Conservation (phyloP, 805 yeast species). For the Cyberlindnera saturnus region DNA sequence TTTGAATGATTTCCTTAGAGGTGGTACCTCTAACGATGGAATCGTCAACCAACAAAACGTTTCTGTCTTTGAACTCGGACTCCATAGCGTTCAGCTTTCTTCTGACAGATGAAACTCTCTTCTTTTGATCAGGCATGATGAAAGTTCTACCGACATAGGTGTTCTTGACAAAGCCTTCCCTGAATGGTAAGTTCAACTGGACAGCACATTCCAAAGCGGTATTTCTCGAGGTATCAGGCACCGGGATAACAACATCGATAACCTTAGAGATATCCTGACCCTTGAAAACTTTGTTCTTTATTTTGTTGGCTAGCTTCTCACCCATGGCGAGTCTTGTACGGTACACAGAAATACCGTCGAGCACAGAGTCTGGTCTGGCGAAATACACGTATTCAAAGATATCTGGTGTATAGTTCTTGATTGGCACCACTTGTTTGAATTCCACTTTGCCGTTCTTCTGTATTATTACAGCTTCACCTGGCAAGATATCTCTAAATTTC, state of each 20-base stretch:
- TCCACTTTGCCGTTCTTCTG: constrained; percentile 76
- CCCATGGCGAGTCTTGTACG: constrained; percentile 94
- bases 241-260: constrained; percentile 95
- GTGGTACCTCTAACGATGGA: constrained; percentile 98
- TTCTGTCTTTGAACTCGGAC: constrained; percentile 78
- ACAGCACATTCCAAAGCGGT: constrained; percentile 92
- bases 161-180: constrained; percentile 97
- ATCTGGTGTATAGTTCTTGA: constrained; percentile 83
- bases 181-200: constrained; percentile 69
- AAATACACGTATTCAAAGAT: constrained; percentile 96
- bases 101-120: constrained; percentile 89
- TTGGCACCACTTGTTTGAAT: constrained; percentile 78
- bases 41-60: constrained; percentile 90
- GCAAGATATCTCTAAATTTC: constrained; percentile 73
- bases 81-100: constrained; percentile 95
- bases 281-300: constrained; percentile 35
- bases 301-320: constrained; percentile 72
- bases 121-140: constrained; percentile 96
- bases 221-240: constrained; percentile 97
- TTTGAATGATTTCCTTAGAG: constrained; percentile 88
- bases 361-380: constrained; percentile 94
- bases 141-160: constrained; percentile 96
- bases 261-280: constrained; percentile 43
- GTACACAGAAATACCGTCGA: constrained; percentile 96
- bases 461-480: constrained; percentile 95